phyloP scores from a whole-genome alignment of 2,329 filamentous ascomycete species.

The Aspergillus sp. region DNA sequence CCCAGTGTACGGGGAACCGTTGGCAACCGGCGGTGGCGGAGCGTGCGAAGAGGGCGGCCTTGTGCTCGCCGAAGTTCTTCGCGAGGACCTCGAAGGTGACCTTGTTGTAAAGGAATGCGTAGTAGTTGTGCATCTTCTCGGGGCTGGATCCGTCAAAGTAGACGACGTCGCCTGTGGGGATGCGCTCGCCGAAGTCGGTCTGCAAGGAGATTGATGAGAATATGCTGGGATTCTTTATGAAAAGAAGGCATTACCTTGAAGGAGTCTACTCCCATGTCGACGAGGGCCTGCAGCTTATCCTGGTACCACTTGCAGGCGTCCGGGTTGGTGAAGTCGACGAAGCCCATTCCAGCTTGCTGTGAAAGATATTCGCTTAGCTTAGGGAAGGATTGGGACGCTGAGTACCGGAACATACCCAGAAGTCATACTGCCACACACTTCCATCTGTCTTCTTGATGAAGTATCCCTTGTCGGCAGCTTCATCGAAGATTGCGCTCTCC shows the following conservation, averaged over 20 bases:
- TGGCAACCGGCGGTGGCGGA: conserved; percentile 8
- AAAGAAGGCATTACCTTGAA: conserved; percentile 3
- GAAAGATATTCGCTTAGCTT: not conserved
- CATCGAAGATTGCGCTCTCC: conserved; percentile 8
- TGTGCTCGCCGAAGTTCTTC: conserved; percentile 5
- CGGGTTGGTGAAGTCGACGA: conserved; percentile 12
- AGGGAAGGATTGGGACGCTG: not conserved
- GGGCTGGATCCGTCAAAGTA: conserved; percentile 7
- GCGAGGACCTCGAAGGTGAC: conserved; percentile 6
- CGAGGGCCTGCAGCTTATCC: conserved; percentile 5
- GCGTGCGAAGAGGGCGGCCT: conserved; percentile 10
- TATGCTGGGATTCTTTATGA: not conserved
- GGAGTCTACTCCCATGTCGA: conserved; percentile 10
- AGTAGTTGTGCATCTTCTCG: conserved; percentile 13
- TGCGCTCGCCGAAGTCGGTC: conserved; percentile 12
- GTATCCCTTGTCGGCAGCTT: conserved; percentile 10
- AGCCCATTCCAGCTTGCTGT: conserved; percentile 11
- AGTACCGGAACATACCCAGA: conserved; percentile 4
- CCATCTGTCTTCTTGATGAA: conserved; percentile 7
- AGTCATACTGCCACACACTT: conserved; percentile 11
- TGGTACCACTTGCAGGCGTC: conserved; percentile 12
- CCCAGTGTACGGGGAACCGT: conserved; percentile 11
- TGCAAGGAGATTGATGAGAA: not conserved
- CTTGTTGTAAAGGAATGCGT: conserved; percentile 10
- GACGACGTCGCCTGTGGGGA: conserved; percentile 9